Percentiles rank a stretch among this genome's conserved stretches.
Evolutionary conservation across 2,329 filamentous ascomycete genomes (phyloP).

Genomic region (Dothistroma septosporum): DNA sequence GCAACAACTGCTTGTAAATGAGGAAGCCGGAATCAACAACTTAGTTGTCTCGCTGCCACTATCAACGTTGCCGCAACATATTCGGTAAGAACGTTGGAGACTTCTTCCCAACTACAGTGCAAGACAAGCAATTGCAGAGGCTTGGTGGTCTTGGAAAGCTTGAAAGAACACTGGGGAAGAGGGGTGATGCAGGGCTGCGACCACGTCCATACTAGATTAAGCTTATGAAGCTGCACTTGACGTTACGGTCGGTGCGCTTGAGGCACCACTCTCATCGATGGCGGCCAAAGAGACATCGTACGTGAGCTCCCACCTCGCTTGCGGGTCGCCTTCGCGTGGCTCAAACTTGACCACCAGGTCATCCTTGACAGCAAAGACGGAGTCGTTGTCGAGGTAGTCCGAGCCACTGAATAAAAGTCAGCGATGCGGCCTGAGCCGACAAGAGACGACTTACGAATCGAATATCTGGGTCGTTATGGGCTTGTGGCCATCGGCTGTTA

Average conservation of each 20-base stretch:
- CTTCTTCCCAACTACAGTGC: not conserved
- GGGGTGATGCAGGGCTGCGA: not conserved
- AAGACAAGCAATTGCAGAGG: constrained; percentile 6
- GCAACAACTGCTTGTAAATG: no score
- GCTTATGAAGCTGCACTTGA: not conserved
- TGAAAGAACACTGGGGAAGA: not conserved
- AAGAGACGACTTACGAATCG: constrained; percentile 41
- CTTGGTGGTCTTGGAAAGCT: constrained; percentile 4
- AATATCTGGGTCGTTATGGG: constrained; percentile 75
- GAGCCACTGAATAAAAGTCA: constrained; percentile 6
- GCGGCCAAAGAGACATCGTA: constrained; percentile 18
- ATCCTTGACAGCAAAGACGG: constrained; percentile 35
- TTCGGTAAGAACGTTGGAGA: not conserved
- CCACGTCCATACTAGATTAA: not conserved
- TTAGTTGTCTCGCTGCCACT: not conserved
- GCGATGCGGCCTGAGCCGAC: not conserved
- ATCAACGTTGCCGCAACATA: not conserved
- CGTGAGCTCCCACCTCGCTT: constrained; percentile 20
- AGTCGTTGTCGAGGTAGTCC: constrained; percentile 19
- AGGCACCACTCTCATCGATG: not conserved
- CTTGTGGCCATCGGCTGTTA: constrained; percentile 54
- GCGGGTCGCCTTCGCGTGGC: constrained; percentile 48
- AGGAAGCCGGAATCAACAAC: no score
- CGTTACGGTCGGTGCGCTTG: not conserved
- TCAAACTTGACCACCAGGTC: constrained; percentile 56